These are phyloP conservation scores for Coemansia sp. DNA, from an alignment of 192 early-diverging fungal species.

Conservation along the genomic window DNA sequence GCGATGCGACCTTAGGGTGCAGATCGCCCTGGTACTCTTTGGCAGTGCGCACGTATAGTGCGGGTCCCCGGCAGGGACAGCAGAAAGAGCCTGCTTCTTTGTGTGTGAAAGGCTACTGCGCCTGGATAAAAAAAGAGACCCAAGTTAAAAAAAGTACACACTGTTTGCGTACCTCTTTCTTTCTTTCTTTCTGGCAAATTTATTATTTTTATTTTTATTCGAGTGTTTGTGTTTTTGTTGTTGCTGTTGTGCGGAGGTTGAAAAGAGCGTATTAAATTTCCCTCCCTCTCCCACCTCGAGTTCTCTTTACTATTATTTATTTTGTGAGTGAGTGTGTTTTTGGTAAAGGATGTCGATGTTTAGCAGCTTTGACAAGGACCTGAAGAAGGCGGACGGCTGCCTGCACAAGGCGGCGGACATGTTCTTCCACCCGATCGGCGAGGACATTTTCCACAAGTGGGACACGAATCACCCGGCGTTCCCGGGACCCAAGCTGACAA, in stretches of 20 bases:
- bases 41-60: neutral
- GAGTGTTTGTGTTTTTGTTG: neutral
- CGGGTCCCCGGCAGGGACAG: neutral
- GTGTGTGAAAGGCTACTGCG: neutral
- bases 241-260: neutral
- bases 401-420: constrained; percentile 57
- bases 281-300: too few relatives aligned
- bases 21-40: constrained; percentile 5
- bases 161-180: neutral
- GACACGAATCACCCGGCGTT: constrained; percentile 54
- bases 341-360: constrained; percentile 57
- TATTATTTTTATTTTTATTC: neutral
- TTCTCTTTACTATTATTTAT: too few relatives aligned
- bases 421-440: constrained; percentile 55
- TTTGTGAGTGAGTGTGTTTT: too few relatives aligned
- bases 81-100: neutral
- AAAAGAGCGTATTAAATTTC: too few relatives aligned
- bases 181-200: neutral
- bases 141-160: too few relatives aligned
- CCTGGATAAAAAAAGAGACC: too few relatives aligned
- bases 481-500: constrained; percentile 53
- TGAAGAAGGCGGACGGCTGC: constrained; percentile 53
- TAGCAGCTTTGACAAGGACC: constrained; percentile 55
- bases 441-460: constrained; percentile 58
- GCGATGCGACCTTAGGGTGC: neutral